A percentile compares a stretch with the other conserved stretches of the same genome.
phyloP scores from a whole-genome alignment of 306 rosid genomes.

The Begonia masoniana region DNA sequence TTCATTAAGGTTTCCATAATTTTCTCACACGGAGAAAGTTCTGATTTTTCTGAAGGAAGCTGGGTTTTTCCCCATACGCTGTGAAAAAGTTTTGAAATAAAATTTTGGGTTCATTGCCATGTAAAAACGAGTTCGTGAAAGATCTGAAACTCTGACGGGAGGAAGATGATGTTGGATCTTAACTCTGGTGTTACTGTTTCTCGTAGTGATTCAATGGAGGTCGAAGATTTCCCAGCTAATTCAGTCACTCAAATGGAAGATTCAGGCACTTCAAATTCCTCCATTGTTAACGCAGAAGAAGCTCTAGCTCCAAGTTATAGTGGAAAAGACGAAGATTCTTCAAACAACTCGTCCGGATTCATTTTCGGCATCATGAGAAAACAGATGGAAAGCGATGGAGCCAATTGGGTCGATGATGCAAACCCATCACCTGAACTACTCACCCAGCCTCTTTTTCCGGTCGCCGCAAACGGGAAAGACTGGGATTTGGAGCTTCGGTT shows the following conservation, averaged over 20 bases:
- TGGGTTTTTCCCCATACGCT: too few species aligned
- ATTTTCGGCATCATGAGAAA: slow-evolving; percentile 30
- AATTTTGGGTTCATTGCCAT: too few species aligned
- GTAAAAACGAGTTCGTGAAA: too few species aligned
- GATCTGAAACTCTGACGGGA: too few species aligned
- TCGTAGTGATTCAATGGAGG: slow-evolving; percentile 7
- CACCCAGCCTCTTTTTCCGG: slow-evolving; percentile 23
- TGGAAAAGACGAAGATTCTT: slow-evolving; percentile 13
- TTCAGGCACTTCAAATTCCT: slow-evolving; percentile 25
- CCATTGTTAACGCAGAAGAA: slow-evolving; percentile 25
- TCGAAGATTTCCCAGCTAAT: slow-evolving; percentile 4
- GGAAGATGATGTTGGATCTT: slow-evolving; percentile 28
- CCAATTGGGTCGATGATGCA: not conserved
- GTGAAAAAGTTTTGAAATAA: too few species aligned
- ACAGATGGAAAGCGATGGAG: not conserved
- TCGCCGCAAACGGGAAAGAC: slow-evolving; percentile 8
- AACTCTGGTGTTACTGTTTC: slow-evolving; percentile 17
- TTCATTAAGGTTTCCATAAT: too few species aligned
- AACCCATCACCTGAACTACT: slow-evolving; percentile 6
- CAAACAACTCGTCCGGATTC: slow-evolving; percentile 17
- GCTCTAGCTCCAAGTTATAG: slow-evolving; percentile 5
- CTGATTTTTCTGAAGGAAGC: too few species aligned
- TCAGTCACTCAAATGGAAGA: slow-evolving; percentile 11
- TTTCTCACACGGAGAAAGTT: too few species aligned
- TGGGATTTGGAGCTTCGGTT: slow-evolving; percentile 5